These are phyloP conservation scores for Lentithecium fluviatile DNA, from an alignment of 495 filamentous ascomycete species.

Conservation along the genomic window DNA sequence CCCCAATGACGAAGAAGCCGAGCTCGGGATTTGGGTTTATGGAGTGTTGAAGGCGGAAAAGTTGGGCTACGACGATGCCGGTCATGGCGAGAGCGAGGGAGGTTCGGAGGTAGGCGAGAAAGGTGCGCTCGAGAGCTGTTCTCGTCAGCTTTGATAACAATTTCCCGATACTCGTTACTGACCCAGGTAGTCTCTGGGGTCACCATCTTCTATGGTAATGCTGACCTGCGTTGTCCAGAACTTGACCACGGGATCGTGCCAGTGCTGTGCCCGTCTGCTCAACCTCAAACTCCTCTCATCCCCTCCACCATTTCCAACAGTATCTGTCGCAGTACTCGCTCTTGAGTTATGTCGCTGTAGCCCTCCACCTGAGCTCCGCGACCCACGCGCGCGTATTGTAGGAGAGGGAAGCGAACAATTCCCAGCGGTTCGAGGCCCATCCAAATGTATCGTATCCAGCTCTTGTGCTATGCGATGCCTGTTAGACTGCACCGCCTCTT, in stretches of 20 bases:
- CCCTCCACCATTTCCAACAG: conserved; percentile 7
- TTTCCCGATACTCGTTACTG: conserved; percentile 26
- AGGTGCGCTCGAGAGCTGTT: conserved; percentile 75
- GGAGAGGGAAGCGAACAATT: not conserved
- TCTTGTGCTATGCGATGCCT: conserved; percentile 26
- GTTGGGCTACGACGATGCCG: conserved; percentile 64
- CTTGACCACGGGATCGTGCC: conserved; percentile 39
- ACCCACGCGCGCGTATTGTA: conserved; percentile 12
- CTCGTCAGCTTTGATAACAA: not conserved
- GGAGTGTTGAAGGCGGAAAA: conserved; percentile 64
- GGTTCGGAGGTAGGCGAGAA: conserved; percentile 74
- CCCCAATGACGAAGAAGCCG: conserved; percentile 63
- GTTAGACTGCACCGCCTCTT: conserved; percentile 14
- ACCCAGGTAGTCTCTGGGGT: conserved; percentile 56
- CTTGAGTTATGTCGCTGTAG: conserved; percentile 1
- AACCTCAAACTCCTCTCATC: conserved; percentile 24
- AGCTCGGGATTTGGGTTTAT: conserved; percentile 46
- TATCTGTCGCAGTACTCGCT: conserved; percentile 23
- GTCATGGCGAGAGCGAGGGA: conserved; percentile 67
- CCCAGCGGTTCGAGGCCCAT: not conserved
- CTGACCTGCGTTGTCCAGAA: conserved; percentile 51
- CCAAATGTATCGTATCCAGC: conserved; percentile 12
- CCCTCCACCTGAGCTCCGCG: not conserved
- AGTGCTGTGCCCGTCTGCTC: conserved; percentile 31
- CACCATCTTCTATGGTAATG: conserved; percentile 46